Evolutionary conservation across 2,329 filamentous ascomycete species (phyloP), one percentile per base, ranked within the genome.

Genomic region (Hirsutella rhossiliensis): DNA sequence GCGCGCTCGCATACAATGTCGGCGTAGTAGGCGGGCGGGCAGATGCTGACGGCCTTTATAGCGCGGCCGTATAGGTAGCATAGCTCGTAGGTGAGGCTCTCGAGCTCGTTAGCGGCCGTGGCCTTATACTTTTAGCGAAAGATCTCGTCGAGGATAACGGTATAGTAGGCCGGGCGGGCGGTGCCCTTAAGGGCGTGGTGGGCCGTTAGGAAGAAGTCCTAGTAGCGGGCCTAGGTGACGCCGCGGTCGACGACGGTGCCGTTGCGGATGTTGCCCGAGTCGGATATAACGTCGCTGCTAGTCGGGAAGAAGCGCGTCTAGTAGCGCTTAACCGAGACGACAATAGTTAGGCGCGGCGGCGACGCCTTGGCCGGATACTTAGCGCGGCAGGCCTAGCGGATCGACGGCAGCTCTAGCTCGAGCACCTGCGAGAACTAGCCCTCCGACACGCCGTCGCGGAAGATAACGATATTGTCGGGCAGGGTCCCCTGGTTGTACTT

Each of bases 391-490:
- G 87, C 87, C 8, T 68, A 62, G 5, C 80, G 69, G 44, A 90
- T 80, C 2, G 64, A 58, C 0, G 78, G 78, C 34, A 94, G 69
- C 60, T 96, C 89, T 1, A 73, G 48, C 0, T 76, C 64, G 0
- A 92, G 63, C 0, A 94, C 82, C 19, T 73, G 66, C 0, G 70
- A 55, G 60, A 89, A 95, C 52, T 95, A 87, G 0, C 87, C 81
- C 54, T 95, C 89, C 0, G 86, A 92, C 0, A 96, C 87, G 31
- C 89, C 89, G 53, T 95, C 89, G 23, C 89, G 82, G 66, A 87
- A 96, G 40, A 95, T 76, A 48, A 96, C 65, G 38, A 95, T 82
- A 54, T 87, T 85, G 19, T 79, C 71, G 0, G 88, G 88, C 0
- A 81, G 67, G 0, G 52, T 52, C 1, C 56, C 52, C 2, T 67